Base-by-base conservation (phyloP, 2,329 filamentous ascomycete species). In the Lachnellula cervina region DNA sequence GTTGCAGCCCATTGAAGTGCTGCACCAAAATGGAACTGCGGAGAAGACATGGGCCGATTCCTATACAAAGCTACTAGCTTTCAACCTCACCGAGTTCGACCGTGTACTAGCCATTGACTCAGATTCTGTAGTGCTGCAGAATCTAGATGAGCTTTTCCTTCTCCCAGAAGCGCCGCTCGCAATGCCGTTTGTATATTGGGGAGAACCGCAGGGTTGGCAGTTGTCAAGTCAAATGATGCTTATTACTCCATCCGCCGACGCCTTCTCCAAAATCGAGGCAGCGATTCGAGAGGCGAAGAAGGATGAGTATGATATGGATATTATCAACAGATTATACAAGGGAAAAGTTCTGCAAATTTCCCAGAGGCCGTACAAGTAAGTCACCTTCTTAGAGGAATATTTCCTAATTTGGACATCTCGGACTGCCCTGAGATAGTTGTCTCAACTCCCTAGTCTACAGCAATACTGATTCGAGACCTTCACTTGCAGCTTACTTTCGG, bases 301-400 rank as follows among this genome's bases (percentile, higher is more conserved):
- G 1, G 56, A 64, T 19, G 62, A 65, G 42, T 58, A 61, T 28
- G 66, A 66, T 44, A 58, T 68, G 58, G 60, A 64, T 25, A 64
- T 65, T 17, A 28, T 84, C 40, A 82, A 84, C 59, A 70, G 75
- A 2, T 74, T 80, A 11, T 84, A 80, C 61, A 74, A 73, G 4
- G 68, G 76, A 35, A 74, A 70, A 21, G 79, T 78, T 1, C 62
- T 82, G 60, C 75, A 82, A 7, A 72, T 85, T 5, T 80, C 81
- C 0, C 81, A 84, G 61, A 74, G 80, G 4, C 75, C 76, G 5
- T 84, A 82, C 62, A 76, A 77, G 28, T 32, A 32, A 32, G 28
- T 32, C 28, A 32, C 28, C 2, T 32, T 32, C 7, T 28, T 8
- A 8, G 2, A 32, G 9, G 28, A 32, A 32, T 32, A 21, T 32